Evolutionary conservation across 2,329 filamentous ascomycete species (phyloP).

Genomic region (Hypoxylon sp.): DNA sequence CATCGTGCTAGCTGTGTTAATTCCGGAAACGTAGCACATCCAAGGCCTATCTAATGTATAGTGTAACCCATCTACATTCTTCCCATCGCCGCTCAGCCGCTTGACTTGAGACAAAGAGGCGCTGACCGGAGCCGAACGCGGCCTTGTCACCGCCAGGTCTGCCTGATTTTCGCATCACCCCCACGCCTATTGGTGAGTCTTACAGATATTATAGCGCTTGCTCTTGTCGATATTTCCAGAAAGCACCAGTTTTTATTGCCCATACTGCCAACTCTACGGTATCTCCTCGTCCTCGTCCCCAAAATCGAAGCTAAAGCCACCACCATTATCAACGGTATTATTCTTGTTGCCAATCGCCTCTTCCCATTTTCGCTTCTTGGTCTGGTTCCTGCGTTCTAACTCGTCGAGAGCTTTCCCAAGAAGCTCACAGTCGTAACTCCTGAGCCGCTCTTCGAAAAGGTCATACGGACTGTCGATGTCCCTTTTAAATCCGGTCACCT

Average conservation of each 20-base stretch:
- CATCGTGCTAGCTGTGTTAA: not conserved
- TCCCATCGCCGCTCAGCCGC: conserved; percentile 26
- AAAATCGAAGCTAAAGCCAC: conserved; percentile 68
- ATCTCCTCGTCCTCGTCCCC: conserved; percentile 64
- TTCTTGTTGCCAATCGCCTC: conserved; percentile 72
- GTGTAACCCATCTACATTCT: conserved; percentile 32
- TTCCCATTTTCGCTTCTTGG: conserved; percentile 89
- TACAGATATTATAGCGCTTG: conserved; percentile 13
- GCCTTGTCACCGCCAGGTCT: conserved; percentile 17
- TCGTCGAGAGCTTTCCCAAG: conserved; percentile 73
- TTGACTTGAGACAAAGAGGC: conserved; percentile 17
- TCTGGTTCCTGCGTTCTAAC: conserved; percentile 70
- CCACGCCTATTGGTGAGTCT: conserved; percentile 22
- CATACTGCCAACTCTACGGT: conserved; percentile 47
- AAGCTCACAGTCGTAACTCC: conserved; percentile 72
- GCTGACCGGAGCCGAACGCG: conserved; percentile 27
- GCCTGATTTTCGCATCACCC: conserved; percentile 25
- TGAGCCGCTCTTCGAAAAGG: conserved; percentile 78
- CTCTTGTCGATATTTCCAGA: not conserved
- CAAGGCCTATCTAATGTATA: conserved; percentile 11
- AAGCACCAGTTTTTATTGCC: not conserved
- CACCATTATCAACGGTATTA: conserved; percentile 50
- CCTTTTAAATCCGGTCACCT: conserved; percentile 86
- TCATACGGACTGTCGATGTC: conserved; percentile 78
- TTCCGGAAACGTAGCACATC: conserved; percentile 32